Percentiles rank a stretch among this genome's conserved stretches.
These are phyloP conservation scores for Pseudogymnoascus sp. DNA, from an alignment of 2,329 filamentous ascomycete species.

Conservation along the genomic window DNA sequence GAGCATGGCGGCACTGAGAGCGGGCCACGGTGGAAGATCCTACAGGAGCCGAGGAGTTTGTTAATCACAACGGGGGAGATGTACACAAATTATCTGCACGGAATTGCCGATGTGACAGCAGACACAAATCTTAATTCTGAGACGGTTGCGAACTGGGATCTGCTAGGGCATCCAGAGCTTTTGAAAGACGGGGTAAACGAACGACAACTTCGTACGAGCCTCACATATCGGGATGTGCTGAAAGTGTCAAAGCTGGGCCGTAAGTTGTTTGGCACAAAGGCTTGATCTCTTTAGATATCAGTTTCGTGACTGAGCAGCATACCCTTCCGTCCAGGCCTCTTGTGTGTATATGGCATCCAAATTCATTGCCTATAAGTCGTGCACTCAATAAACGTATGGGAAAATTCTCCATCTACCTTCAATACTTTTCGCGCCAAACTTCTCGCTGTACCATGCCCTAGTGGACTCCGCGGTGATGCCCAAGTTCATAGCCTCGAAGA, in stretches of 20 bases:
- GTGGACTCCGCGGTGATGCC: slow-evolving; percentile 74
- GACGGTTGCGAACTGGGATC: slow-evolving; percentile 65
- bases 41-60: slow-evolving; percentile 79
- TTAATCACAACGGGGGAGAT: slow-evolving; percentile 63
- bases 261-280: slow-evolving; percentile 33
- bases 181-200: slow-evolving; percentile 47
- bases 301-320: background rate
- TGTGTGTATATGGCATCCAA: background rate
- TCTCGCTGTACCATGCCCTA: slow-evolving; percentile 68
- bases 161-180: slow-evolving; percentile 46
- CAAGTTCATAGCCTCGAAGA: slow-evolving; percentile 73
- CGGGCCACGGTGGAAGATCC: slow-evolving; percentile 48
- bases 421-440: slow-evolving; percentile 63
- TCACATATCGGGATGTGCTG: slow-evolving; percentile 81
- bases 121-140: slow-evolving; percentile 57
- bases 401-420: slow-evolving; percentile 67
- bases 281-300: background rate
- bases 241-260: slow-evolving; percentile 68
- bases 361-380: background rate
- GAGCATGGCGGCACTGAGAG: slow-evolving; percentile 50
- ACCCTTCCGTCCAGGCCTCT: background rate
- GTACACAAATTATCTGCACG: slow-evolving; percentile 67
- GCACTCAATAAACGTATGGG: slow-evolving; percentile 52
- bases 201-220: slow-evolving; percentile 57
- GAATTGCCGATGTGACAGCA: slow-evolving; percentile 58